Conservation (phyloP, 2,329 filamentous ascomycete species). For the Claviceps pazoutovae region DNA sequence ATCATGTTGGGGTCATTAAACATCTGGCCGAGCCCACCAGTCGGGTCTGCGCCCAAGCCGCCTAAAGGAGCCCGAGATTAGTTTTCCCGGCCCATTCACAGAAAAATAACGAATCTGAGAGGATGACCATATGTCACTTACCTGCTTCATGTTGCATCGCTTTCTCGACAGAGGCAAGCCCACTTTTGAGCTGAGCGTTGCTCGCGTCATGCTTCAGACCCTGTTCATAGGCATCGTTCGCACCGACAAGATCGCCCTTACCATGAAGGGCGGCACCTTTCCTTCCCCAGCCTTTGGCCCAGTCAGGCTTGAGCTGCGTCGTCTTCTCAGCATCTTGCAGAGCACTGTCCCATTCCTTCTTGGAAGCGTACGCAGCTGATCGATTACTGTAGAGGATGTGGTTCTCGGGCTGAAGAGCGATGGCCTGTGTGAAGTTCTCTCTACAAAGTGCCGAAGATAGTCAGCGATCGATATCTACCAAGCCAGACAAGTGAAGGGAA, state of each 20-base stretch:
- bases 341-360: conserved; percentile 75
- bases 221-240: conserved; percentile 81
- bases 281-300: conserved; percentile 90
- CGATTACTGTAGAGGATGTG: conserved; percentile 98
- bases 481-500: not conserved
- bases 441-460: conserved; percentile 29
- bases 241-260: conserved; percentile 68
- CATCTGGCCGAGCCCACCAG: conserved; percentile 71
- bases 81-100: not conserved
- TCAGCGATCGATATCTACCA: not conserved
- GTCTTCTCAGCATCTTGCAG: conserved; percentile 86
- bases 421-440: conserved; percentile 88
- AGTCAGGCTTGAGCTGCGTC: conserved; percentile 89
- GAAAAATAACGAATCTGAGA: not conserved
- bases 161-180: conserved; percentile 70
- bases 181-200: conserved; percentile 87
- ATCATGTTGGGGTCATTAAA: conserved; percentile 88
- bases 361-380: conserved; percentile 75
- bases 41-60: conserved; percentile 40
- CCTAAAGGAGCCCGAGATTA: conserved; percentile 4
- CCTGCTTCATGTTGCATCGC: conserved; percentile 55
- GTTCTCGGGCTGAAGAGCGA: conserved; percentile 74
- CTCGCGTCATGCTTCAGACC: conserved; percentile 85
- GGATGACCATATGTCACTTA: conserved; percentile 6
- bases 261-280: conserved; percentile 89